These are phyloP conservation scores for Cantharellus anzutake DNA, from an alignment of 768 basidiomycete species.

Conservation along the genomic window DNA sequence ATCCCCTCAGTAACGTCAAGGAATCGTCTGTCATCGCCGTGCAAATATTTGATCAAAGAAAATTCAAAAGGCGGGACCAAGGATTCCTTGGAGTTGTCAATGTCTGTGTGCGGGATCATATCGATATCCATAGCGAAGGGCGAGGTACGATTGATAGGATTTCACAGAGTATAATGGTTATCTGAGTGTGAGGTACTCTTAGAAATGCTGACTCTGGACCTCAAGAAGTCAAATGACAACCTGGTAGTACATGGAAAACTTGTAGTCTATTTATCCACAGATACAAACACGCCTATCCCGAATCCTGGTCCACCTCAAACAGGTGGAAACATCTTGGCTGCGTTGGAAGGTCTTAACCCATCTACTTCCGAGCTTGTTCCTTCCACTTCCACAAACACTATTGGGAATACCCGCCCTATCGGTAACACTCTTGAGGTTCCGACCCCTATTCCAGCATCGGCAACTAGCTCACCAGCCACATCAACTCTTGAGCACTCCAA, in stretches of 20 bases:
- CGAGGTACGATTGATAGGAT: constrained; percentile 44
- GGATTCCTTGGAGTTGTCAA: constrained; percentile 98
- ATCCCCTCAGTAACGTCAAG: constrained; percentile 56
- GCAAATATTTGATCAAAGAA: constrained; percentile 97
- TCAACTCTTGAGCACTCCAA: not conserved
- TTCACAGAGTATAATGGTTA: not conserved
- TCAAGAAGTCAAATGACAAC: constrained; percentile 99
- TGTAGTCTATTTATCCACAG: constrained; percentile 90
- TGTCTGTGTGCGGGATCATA: constrained; percentile 70
- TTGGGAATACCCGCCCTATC: constrained; percentile 16
- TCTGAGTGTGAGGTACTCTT: constrained; percentile 1
- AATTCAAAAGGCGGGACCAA: constrained; percentile 96
- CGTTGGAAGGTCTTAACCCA: constrained; percentile 12
- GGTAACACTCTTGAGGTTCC: constrained; percentile 11
- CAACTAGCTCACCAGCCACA: not conserved
- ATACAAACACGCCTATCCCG: constrained; percentile 62
- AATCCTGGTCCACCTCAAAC: constrained; percentile 68
- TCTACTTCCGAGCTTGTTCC: constrained; percentile 18
- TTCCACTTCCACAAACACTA: constrained; percentile 28
- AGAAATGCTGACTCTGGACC: constrained; percentile 94
- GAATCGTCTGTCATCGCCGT: constrained; percentile 96
- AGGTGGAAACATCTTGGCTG: constrained; percentile 19
- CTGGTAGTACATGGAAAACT: constrained; percentile 95
- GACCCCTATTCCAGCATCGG: not conserved
- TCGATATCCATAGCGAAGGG: constrained; percentile 82